Evolutionary conservation across 1,139 yeast species (phyloP).

Genomic region (Debaryomyces sp.): DNA sequence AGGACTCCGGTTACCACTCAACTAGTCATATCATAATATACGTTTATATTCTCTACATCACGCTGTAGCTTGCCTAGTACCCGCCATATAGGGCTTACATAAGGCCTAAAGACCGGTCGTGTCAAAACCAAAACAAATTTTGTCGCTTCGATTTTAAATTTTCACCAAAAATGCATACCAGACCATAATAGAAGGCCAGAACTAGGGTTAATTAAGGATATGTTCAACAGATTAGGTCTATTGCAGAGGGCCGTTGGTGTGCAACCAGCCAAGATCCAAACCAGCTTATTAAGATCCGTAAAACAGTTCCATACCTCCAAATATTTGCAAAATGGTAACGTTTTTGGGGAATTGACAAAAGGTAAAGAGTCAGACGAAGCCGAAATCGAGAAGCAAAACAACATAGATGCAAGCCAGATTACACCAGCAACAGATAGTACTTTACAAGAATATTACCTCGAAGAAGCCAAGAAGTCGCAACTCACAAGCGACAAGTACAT

Average conservation of each 20-base stretch:
- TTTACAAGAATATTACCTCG: conserved; percentile 36
- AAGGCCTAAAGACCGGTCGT: neutral
- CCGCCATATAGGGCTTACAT: neutral
- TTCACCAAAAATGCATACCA: conserved; percentile 1
- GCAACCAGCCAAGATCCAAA: neutral
- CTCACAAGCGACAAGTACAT: conserved; percentile 42
- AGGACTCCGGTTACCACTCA: neutral
- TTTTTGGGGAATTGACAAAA: conserved; percentile 33
- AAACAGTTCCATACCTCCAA: conserved; percentile 16
- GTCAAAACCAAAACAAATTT: neutral
- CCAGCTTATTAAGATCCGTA: neutral
- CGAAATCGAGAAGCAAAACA: conserved; percentile 14
- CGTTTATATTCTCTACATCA: conserved; percentile 1
- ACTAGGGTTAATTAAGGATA: neutral
- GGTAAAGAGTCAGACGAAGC: conserved; percentile 16
- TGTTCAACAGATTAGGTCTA: conserved; percentile 5
- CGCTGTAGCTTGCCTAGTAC: neutral
- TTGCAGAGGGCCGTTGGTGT: neutral
- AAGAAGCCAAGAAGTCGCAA: conserved; percentile 33
- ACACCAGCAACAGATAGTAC: conserved; percentile 36
- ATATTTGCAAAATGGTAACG: conserved; percentile 18
- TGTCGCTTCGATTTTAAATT: conserved; percentile 6
- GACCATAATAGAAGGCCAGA: neutral
- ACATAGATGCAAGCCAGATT: conserved; percentile 16
- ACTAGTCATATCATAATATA: conserved; percentile 2